Conservation (phyloP, 1,284 basidiomycete species). For the Butyriboletus appendiculatus region DNA sequence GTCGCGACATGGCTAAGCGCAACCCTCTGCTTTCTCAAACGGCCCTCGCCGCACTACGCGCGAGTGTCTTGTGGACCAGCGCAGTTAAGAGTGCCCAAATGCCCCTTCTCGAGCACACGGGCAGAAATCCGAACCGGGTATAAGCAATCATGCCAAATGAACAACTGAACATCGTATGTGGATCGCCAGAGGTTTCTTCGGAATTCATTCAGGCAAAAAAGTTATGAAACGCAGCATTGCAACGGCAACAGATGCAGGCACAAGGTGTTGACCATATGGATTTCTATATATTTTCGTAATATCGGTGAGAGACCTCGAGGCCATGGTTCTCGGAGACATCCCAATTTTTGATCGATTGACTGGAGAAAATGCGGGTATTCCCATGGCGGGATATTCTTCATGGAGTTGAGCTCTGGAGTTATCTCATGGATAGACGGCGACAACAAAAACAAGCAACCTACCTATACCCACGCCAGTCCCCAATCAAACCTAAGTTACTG, state of each 20-base stretch:
- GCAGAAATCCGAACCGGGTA: not conserved
- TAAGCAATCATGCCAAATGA: not conserved
- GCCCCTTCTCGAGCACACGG: not conserved
- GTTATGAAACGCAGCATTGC: not conserved
- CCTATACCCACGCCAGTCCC: slow-evolving; percentile 6
- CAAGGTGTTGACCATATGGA: not conserved
- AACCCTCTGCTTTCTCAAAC: not conserved
- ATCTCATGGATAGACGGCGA: not conserved
- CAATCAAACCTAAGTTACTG: not conserved
- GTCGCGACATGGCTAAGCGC: not conserved
- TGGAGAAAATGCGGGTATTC: slow-evolving; percentile 6
- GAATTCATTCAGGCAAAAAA: not conserved
- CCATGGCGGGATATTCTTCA: not conserved
- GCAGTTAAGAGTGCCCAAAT: not conserved
- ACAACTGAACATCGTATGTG: not conserved
- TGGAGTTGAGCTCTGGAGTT: not conserved
- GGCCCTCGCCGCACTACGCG: not conserved
- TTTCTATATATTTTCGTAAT: slow-evolving; percentile 4
- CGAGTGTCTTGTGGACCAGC: not conserved
- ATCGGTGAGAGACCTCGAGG: slow-evolving; percentile 1
- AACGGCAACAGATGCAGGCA: not conserved
- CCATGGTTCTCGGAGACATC: not conserved
- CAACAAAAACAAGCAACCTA: not conserved
- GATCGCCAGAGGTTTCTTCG: not conserved
- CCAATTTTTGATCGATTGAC: not conserved